A percentile compares a stretch with the other conserved stretches of the same genome.
Evolutionary conservation across 139 green algal genomes (phyloP).

Genomic region (Picocystis salinarum): DNA sequence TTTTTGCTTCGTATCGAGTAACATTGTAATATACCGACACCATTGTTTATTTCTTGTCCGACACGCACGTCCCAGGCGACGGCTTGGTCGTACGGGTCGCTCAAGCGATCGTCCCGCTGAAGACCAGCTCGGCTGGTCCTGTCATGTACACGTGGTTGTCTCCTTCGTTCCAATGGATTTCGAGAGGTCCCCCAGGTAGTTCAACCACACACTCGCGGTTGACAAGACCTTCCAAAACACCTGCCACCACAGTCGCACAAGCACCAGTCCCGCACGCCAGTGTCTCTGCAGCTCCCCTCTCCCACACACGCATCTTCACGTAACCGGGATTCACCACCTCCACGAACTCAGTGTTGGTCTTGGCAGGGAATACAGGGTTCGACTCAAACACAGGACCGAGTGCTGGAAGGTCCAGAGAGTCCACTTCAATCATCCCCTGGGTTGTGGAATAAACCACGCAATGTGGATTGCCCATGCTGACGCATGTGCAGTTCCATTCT

Average conservation of each 20-base stretch:
- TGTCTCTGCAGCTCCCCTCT: conserved; percentile 84
- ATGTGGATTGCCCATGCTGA: conserved; percentile 97
- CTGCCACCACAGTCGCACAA: conserved; percentile 86
- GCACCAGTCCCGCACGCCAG: conserved; percentile 92
- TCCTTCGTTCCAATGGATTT: conserved; percentile 82
- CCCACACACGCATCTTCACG: conserved; percentile 88
- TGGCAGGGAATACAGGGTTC: conserved; percentile 70
- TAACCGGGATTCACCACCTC: conserved; percentile 49
- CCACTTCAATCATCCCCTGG: conserved; percentile 27
- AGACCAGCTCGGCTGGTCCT: conserved; percentile 74
- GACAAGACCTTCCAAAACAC: conserved; percentile 73
- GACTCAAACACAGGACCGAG: conserved; percentile 80
- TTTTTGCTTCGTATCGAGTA: no score
- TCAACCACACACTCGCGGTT: conserved; percentile 69
- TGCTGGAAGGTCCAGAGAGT: conserved; percentile 38
- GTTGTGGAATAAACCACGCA: conserved; percentile 43
- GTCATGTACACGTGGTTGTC: conserved; percentile 96
- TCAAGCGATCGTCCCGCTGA: conserved; percentile 30
- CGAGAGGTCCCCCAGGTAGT: conserved; percentile 79
- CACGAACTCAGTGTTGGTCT: conserved; percentile 88
- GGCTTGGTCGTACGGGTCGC: no score
- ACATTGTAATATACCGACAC: no score
- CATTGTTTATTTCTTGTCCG: no score
- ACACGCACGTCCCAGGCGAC: no score
- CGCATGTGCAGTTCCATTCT: conserved; percentile 60